Conservation (phyloP, 495 filamentous ascomycete species). For the Neurospora sp. region DNA sequence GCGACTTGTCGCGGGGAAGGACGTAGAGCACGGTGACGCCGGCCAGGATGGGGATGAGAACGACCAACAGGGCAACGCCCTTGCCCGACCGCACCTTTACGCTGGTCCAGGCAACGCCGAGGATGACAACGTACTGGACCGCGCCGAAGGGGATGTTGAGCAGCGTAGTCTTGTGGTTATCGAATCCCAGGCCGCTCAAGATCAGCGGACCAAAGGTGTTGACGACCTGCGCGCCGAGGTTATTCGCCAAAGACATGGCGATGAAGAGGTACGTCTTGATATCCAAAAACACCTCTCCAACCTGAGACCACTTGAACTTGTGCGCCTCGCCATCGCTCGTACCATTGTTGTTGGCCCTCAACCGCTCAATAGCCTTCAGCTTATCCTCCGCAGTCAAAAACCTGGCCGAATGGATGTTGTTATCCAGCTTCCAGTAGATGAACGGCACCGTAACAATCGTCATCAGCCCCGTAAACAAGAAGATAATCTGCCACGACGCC, state of each 20-base stretch:
- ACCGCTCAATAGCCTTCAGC: constrained; percentile 31
- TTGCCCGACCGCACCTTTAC: constrained; percentile 37
- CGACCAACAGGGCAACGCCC: constrained; percentile 36
- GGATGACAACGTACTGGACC: constrained; percentile 45
- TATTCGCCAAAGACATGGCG: constrained; percentile 46
- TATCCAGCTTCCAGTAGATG: constrained; percentile 43
- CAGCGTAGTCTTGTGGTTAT: constrained; percentile 48
- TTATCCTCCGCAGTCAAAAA: constrained; percentile 45
- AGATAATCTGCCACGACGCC: constrained; percentile 58
- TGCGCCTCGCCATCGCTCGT: constrained; percentile 23
- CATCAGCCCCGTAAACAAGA: constrained; percentile 48
- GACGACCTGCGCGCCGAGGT: constrained; percentile 51
- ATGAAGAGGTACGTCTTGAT: constrained; percentile 40
- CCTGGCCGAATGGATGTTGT: constrained; percentile 39
- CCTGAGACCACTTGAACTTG: constrained; percentile 39
- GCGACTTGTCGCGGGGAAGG: constrained; percentile 30
- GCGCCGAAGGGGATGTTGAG: constrained; percentile 56
- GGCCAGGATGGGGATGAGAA: constrained; percentile 46
- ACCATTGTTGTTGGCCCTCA: constrained; percentile 47
- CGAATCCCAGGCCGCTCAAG: constrained; percentile 48
- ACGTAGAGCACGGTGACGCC: constrained; percentile 48
- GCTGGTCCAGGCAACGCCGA: constrained; percentile 44
- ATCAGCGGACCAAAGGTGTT: constrained; percentile 54
- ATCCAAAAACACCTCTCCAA: constrained; percentile 32
- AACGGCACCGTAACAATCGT: constrained; percentile 43